These are phyloP conservation scores for Echium plantagineum DNA, from an alignment of 257 asterid species.

Conservation along the genomic window DNA sequence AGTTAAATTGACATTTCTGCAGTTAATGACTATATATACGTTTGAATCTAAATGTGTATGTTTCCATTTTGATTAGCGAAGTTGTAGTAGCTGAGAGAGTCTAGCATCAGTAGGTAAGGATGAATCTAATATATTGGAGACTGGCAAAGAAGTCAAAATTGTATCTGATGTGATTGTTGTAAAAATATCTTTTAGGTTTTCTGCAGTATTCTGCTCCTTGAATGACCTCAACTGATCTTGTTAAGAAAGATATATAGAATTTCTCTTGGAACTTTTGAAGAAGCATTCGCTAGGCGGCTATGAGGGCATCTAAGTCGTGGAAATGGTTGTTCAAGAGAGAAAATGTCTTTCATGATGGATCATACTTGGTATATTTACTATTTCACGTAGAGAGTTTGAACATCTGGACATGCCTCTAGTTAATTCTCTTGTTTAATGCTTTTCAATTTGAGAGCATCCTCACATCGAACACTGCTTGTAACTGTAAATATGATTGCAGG, in stretches of 20 bases:
- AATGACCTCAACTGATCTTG: constrained; percentile 7
- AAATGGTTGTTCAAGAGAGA: constrained; percentile 58
- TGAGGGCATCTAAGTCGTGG: constrained; percentile 66
- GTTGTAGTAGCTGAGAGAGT: too few species aligned
- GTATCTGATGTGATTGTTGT: background rate
- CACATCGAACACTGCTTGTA: background rate
- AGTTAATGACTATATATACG: background rate
- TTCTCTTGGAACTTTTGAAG: constrained; percentile 18
- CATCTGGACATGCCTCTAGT: background rate
- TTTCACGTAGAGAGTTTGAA: background rate
- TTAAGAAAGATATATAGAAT: constrained; percentile 24
- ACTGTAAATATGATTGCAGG: constrained; percentile 30
- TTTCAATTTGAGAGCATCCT: background rate
- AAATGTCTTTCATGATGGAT: constrained; percentile 45
- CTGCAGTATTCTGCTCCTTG: constrained; percentile 2
- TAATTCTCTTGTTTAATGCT: background rate
- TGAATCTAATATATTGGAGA: background rate
- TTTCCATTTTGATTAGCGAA: background rate
- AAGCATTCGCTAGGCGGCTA: constrained; percentile 14
- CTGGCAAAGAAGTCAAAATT: background rate
- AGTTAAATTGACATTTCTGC: background rate
- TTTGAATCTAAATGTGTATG: background rate
- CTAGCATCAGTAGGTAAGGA: background rate
- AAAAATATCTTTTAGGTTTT: background rate
- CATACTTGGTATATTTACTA: constrained; percentile 14